phyloP scores from a whole-genome alignment of 352 stramenopile genomes.

The Halophytophthora polymorphica region DNA sequence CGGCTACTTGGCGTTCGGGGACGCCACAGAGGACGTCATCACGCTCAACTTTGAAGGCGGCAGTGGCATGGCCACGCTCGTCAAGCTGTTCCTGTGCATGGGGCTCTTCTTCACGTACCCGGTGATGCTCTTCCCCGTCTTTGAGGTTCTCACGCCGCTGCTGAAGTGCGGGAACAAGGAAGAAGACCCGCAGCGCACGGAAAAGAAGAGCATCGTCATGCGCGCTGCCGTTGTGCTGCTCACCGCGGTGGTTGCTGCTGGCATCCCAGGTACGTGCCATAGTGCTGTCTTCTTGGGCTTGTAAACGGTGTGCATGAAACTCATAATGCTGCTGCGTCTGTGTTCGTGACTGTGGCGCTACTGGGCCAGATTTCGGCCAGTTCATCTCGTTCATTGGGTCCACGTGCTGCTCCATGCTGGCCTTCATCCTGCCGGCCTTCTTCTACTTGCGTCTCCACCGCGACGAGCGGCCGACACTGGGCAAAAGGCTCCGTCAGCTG shows the following conservation, averaged over 20 bases:
- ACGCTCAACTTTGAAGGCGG: slow-evolving; percentile 84
- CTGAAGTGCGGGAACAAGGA: slow-evolving; percentile 25
- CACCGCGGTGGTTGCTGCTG: slow-evolving; percentile 75
- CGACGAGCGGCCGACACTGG: slow-evolving; percentile 24
- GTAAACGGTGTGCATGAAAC: background rate
- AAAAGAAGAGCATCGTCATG: slow-evolving; percentile 36
- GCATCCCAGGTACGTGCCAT: slow-evolving; percentile 49
- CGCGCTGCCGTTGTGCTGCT: slow-evolving; percentile 66
- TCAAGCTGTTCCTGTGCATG: slow-evolving; percentile 85
- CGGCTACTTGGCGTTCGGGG: slow-evolving; percentile 85
- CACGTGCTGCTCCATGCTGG: slow-evolving; percentile 87
- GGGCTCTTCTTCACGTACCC: slow-evolving; percentile 92
- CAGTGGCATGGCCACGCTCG: slow-evolving; percentile 59
- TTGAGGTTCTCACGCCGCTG: slow-evolving; percentile 61
- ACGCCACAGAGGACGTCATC: slow-evolving; percentile 82
- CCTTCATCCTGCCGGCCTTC: slow-evolving; percentile 84
- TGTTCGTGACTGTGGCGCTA: slow-evolving; percentile 4
- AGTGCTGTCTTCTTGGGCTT: background rate
- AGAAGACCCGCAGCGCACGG: slow-evolving; percentile 6
- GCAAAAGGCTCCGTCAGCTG: slow-evolving; percentile 20
- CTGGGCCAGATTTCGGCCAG: slow-evolving; percentile 76
- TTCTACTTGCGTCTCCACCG: slow-evolving; percentile 81
- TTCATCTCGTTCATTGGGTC: slow-evolving; percentile 91
- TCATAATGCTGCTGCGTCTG: background rate
- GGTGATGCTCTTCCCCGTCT: slow-evolving; percentile 92